Evolutionary conservation across 1,139 yeast genomes (phyloP), one percentile per base, ranked within the genome.

Genomic region (Zygoascus hellenicus): DNA sequence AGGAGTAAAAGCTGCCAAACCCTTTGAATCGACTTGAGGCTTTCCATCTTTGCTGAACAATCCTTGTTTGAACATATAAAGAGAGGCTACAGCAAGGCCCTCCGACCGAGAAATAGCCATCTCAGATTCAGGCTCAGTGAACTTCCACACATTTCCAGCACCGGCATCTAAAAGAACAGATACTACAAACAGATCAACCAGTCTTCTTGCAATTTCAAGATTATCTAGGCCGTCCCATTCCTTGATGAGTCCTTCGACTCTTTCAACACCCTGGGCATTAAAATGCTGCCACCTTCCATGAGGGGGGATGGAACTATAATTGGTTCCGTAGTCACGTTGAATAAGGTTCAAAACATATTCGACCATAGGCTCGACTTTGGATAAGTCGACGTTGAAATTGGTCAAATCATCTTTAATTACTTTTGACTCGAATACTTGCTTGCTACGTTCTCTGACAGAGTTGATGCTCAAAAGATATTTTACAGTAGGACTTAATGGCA

Each of bases 281-380:
- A 79, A 70, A 59, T 79, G 83, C 57, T 77, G 82, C 77, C 79
- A 78, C 48, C 84, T 67, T 2, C 83, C 83, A 58, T 79, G 83
- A 10, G 81, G 78, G 2, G 84, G 83, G 45, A 79, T 79, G 2
- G 59, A 48, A 10, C 55, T 54, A 46, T 65, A 69, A 47, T 69
- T 60, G 3, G 61, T 56, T 2, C 65, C 67, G 48, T 70, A 75
- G 50, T 73, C 78, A 35, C 75, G 65, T 26, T 61, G 59, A 42
- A 77, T 62, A 3, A 76, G 66, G 10, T 58, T 56, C 40, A 66
- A 59, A 5, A 77, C 73, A 55, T 62, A 76, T 11, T 67, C 70
- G 15, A 75, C 73, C 37, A 74, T 71, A 0, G 48, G 54, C 13
- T 65, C 69, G 29, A 77, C 49, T 47, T 72, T 66, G 2, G 62